Evolutionary conservation across 2,329 filamentous ascomycete species (phyloP).

Genomic region (Sporothrix inflata): DNA sequence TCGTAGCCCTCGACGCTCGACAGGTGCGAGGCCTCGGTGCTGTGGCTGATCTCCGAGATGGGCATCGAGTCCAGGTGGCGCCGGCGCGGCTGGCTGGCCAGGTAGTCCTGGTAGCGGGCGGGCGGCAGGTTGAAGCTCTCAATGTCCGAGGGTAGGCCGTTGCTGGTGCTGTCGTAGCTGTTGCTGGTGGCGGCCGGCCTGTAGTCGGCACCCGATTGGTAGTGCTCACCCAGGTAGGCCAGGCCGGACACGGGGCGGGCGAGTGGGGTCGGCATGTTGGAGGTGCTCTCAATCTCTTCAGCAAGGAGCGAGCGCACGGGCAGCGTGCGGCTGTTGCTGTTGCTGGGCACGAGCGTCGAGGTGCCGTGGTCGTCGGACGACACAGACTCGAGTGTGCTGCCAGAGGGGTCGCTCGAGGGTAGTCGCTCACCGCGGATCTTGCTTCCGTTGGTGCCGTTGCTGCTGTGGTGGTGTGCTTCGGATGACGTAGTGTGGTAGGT

Average conservation of each 20-base stretch:
- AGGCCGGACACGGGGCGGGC: constrained; percentile 51
- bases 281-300: constrained; percentile 64
- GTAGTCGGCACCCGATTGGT: background rate
- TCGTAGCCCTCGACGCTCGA: constrained; percentile 66
- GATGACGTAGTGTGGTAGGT: background rate
- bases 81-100: constrained; percentile 39
- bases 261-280: constrained; percentile 63
- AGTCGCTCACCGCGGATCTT: background rate
- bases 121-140: constrained; percentile 57
- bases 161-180: constrained; percentile 23
- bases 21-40: constrained; percentile 51
- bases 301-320: constrained; percentile 53
- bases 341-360: background rate
- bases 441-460: background rate
- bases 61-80: constrained; percentile 55
- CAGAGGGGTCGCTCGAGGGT: background rate
- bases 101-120: constrained; percentile 45
- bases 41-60: constrained; percentile 55
- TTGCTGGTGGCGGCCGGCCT: background rate
- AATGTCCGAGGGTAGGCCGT: constrained; percentile 47
- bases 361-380: background rate
- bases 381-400: constrained; percentile 5
- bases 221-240: constrained; percentile 15
- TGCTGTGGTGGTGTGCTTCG: background rate
- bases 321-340: constrained; percentile 24